Evolutionary conservation across 108 stramenopile genomes (phyloP), one percentile per base, ranked within the genome.

Genomic region (Skeletonema marinoi): DNA sequence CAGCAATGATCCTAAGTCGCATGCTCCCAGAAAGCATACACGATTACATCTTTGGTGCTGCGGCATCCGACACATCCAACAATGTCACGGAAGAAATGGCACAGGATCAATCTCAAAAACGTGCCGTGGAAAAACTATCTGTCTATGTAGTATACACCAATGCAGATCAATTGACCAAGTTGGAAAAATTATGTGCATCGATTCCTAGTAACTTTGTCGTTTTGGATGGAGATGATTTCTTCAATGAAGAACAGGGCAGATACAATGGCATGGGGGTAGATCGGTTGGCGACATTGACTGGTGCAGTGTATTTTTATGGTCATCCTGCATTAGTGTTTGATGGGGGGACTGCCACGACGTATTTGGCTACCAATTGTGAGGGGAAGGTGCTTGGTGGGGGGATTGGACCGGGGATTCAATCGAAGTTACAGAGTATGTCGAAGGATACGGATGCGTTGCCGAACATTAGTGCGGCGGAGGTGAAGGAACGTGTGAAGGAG

Each of bases 361-460:
- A 92, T 66, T 84, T 89, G 0, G 92, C 82, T 6, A 54, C 86
- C 4, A 85, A 93, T 69, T 50, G 32, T 0, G 71, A 78, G 8
- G 92, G 90, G 1, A 54, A 82, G 6, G 83, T 95, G n/a, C 25
- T 90, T 51, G 94, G 94, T 31, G 92, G 92, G 9, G 92, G 92
- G 4, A 94, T 94, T 66, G 70, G 78, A 2, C 88, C 89, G 1
- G 94, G 94, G 9, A 30, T 88, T 29, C 36, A 46, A 29, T 67
- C 80, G 7, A 87, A 84, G 39, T 78, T 88, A 39, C 70, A 75
- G 4, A 62, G 76, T 11, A 44, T 95, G 80, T 58, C 72, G 2
- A 84, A 86, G 3, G 71, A 77, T 56, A 85, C 88, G 0, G 89
- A 82, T 17, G 77, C 78, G 1, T 70, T 95, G n/a, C 91, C 92